These are phyloP conservation scores for Candida maesae DNA, from an alignment of 805 yeast genomes.

Conservation along the genomic window DNA sequence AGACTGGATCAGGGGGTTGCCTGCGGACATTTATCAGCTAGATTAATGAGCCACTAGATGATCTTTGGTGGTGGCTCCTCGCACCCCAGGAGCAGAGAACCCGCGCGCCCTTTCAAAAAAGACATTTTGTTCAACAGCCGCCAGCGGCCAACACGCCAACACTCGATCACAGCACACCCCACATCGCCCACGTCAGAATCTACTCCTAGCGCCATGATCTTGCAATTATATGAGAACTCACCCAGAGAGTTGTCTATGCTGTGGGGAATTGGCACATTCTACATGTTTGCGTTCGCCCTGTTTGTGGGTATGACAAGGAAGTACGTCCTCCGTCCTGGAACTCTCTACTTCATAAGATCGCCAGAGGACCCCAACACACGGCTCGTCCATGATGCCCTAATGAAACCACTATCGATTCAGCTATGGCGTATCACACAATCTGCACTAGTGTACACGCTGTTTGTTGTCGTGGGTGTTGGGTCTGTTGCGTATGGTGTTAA, in stretches of 20 bases:
- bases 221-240: neutral
- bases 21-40: too few relatives aligned
- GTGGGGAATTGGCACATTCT: conserved; percentile 76
- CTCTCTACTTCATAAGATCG: conserved; percentile 83
- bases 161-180: too few relatives aligned
- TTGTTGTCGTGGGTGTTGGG: conserved; percentile 76
- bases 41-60: too few relatives aligned
- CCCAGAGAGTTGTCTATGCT: neutral
- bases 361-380: conserved; percentile 92
- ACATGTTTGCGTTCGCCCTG: conserved; percentile 84
- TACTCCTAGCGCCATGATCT: conserved; percentile 1
- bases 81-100: too few relatives aligned
- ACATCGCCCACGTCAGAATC: neutral
- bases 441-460: conserved; percentile 66
- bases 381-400: conserved; percentile 80
- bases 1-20: too few relatives aligned
- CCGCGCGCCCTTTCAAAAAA: too few relatives aligned
- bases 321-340: conserved; percentile 78
- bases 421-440: conserved; percentile 68
- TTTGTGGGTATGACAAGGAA: conserved; percentile 81
- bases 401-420: conserved; percentile 70
- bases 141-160: too few relatives aligned
- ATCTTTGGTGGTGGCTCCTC: too few relatives aligned
- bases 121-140: too few relatives aligned
- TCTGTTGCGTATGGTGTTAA: conserved; percentile 25